phyloP scores from a whole-genome alignment of 805 yeast genomes.

The Kluyveromyces aestuarii region DNA sequence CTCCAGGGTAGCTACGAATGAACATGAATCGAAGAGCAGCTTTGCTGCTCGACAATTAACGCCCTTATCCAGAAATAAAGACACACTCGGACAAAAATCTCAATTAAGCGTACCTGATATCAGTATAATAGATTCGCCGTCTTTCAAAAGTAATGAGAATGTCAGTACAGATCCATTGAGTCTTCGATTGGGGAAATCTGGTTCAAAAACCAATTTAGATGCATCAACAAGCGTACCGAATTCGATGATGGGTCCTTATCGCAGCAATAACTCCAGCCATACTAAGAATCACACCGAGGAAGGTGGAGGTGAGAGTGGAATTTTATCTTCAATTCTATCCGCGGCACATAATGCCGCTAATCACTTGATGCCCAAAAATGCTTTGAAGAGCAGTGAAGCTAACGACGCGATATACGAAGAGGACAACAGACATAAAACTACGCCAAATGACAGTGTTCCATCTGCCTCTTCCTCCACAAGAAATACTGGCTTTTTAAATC shows the following conservation, averaged over 20 bases:
- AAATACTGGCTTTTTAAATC: conserved; percentile 24
- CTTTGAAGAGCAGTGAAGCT: conserved; percentile 1
- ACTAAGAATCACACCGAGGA: not conserved
- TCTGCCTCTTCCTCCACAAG: not conserved
- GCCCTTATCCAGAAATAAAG: not conserved
- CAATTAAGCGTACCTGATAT: not conserved
- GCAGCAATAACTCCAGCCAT: not conserved
- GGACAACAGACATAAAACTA: not conserved
- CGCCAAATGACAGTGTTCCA: not conserved
- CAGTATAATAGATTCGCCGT: not conserved
- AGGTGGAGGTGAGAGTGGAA: conserved; percentile 20
- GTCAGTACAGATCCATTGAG: conserved; percentile 1
- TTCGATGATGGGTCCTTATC: not conserved
- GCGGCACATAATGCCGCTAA: conserved; percentile 42
- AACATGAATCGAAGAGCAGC: not conserved
- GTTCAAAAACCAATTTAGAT: not conserved
- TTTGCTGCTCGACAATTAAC: not conserved
- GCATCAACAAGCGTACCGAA: not conserved
- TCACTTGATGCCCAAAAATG: conserved; percentile 8
- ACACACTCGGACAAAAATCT: not conserved
- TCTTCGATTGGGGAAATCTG: not conserved
- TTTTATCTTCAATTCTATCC: conserved; percentile 36
- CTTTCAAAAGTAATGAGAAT: not conserved
- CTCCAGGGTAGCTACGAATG: not conserved
- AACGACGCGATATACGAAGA: not conserved